Evolutionary conservation across 2,329 filamentous ascomycete genomes (phyloP), one percentile per base, ranked within the genome.

Genomic region (Diaporthe helianthi): DNA sequence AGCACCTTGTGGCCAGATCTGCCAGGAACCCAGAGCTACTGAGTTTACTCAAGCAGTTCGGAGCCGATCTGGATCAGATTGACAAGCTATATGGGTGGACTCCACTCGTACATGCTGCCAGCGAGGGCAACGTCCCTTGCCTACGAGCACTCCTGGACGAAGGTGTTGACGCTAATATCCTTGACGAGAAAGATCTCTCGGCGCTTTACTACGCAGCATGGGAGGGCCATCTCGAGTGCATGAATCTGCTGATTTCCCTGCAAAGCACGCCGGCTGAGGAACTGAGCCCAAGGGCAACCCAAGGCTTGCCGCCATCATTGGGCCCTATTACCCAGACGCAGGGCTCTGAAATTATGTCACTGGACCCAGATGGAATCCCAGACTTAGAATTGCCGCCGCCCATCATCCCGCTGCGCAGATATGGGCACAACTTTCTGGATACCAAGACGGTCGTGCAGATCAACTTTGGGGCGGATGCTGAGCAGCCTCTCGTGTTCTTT

Each of bases 71-170:
- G 52, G 89, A 99, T 76, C 94, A 98, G 78, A 86, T 93, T 38
- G 96, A 99, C 80, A 98, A 97, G 80, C 85, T 99, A 19, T 98
- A 98, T 75, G 93, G 95, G 71, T 99, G 96, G 96, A 98, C 96
- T 2, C 94, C 96, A 0, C 84, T 99, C 6, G 96, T 99, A 69
- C 95, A 99, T 78, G 95, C 96, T 2, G 96, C 96, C 12, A 97
- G 94, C 77, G 96, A 99, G 82, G 96, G 96, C 26, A 97, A 97
- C 77, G 92, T 98, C 1, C 90, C 92, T 31, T 98, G 94, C 76
- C 84, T 99, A 52, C 88, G 93, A 73, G 92, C 90, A 1, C 85
- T 99, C 4, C 84, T 99, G 13, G 89, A 93, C 65, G 89, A 92
- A 72, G 91, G 92, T 9, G 94, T 92, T 4, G 89, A 97, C 75